A percentile compares a stretch with the other conserved stretches of the same genome.
phyloP scores from a whole-genome alignment of 2,329 filamentous ascomycete species.

The Colletotrichum sp. region DNA sequence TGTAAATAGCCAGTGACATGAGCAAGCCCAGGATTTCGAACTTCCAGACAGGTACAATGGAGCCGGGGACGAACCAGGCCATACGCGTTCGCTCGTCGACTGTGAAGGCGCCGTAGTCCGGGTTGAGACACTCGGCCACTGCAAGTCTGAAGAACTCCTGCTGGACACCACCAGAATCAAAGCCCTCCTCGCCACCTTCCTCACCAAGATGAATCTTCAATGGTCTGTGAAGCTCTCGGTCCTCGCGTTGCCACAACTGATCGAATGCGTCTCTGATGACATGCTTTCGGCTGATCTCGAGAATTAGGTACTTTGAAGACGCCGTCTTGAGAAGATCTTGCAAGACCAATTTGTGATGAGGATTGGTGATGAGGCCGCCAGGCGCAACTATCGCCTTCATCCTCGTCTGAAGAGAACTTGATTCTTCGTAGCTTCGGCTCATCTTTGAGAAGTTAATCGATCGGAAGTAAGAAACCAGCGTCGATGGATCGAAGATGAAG shows the following conservation, averaged over 20 bases:
- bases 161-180: constrained; percentile 94
- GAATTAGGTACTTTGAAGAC: constrained; percentile 73
- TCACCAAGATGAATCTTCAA: constrained; percentile 88
- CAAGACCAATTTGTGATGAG: constrained; percentile 65
- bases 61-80: constrained; percentile 87
- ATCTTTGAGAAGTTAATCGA: constrained; percentile 88
- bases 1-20: constrained; percentile 90
- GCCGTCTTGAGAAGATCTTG: constrained; percentile 69
- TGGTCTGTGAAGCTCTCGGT: constrained; percentile 81
- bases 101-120: constrained; percentile 80
- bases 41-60: constrained; percentile 84
- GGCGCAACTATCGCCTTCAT: constrained; percentile 62
- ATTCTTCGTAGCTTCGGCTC: constrained; percentile 78
- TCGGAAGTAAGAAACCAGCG: constrained; percentile 83
- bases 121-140: constrained; percentile 79
- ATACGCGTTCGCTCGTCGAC: constrained; percentile 78
- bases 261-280: constrained; percentile 79
- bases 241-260: constrained; percentile 87
- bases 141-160: constrained; percentile 94
- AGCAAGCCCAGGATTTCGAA: constrained; percentile 88
- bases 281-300: constrained; percentile 71
- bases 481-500: constrained; percentile 77
- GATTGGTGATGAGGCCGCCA: constrained; percentile 59
- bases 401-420: constrained; percentile 61
- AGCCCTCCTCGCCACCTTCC: constrained; percentile 82